Evolutionary conservation across 192 early-diverging fungal genomes (phyloP), one percentile per base, ranked within the genome.

Genomic region (Rhizophagus clarus): DNA sequence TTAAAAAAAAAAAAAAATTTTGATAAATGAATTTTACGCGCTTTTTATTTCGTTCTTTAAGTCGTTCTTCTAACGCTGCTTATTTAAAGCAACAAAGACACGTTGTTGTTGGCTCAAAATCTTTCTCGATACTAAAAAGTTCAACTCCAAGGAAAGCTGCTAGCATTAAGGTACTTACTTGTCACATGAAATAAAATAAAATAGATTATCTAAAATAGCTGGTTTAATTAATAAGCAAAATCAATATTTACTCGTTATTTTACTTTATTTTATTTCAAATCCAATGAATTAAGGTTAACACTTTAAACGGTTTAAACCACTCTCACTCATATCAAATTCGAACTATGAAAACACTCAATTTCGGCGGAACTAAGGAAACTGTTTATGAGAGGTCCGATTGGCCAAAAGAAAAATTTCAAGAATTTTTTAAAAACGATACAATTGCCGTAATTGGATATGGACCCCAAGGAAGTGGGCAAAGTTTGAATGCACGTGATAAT

Each of bases 301-400:
- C 6, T 22, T 56, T 56, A 56, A 56, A 56, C 51, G 51, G 3
- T 56, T 22, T 56, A 56, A 56, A 56, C 5, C 3, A 20, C 51
- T 20, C 51, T 67, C 68, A 70, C 31, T 20, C 22, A 70, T 45
- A 7, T 56, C 92, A 92, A 82, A 82, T 85, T 22, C 95, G 97
- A 74, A 92, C 92, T 14, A 83, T 97, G 81, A 97, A 97, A 90
- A 97, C 95, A 62, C 91, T 99, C 61, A 90, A 97, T 89, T 98
- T 99, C 91, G 96, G 95, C 77, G 96, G 95, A 60, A 90, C 93
- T 74, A 87, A 93, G 78, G 97, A 99, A 84, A 89, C 89, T 82
- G 96, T 99, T 66, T 97, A 95, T 84, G 97, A 99, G 87, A 93
- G 97, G 72, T 85, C 92, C 56, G 97, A 99, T 89, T 96, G 92